Percentiles rank a stretch among this genome's conserved stretches.
phyloP scores from a whole-genome alignment of 805 yeast species.

The Cyberlindnera petersonii region DNA sequence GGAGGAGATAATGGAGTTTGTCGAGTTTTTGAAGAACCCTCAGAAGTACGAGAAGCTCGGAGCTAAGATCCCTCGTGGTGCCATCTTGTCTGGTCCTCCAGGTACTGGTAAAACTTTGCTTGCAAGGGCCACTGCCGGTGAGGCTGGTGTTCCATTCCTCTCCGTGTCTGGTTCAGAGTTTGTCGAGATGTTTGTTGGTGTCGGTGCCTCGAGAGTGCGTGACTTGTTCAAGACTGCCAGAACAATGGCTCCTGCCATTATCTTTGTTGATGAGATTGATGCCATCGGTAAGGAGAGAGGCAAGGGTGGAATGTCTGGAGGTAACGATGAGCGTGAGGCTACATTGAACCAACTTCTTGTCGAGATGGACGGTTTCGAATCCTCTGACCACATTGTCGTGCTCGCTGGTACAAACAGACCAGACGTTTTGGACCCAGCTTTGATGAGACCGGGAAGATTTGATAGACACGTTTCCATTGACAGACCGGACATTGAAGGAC shows the following conservation, averaged over 20 bases:
- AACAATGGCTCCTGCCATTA: conserved; percentile 84
- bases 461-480: conserved; percentile 87
- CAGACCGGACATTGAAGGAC: conserved; percentile 83
- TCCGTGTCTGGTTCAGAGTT: conserved; percentile 93
- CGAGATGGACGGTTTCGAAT: conserved; percentile 92
- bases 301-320: conserved; percentile 70
- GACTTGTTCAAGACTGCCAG: conserved; percentile 88
- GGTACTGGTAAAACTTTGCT: conserved; percentile 94
- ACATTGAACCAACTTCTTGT: conserved; percentile 89
- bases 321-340: conserved; percentile 90
- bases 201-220: conserved; percentile 92
- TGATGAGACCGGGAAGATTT: conserved; percentile 92
- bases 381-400: conserved; percentile 88
- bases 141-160: conserved; percentile 90
- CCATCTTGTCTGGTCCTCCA: conserved; percentile 90
- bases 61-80: conserved; percentile 94
- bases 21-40: conserved; percentile 81
- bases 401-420: conserved; percentile 94
- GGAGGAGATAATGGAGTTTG: conserved; percentile 94
- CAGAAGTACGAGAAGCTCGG: conserved; percentile 81
- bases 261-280: conserved; percentile 92
- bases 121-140: conserved; percentile 96
- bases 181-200: conserved; percentile 97
- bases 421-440: conserved; percentile 84
- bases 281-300: conserved; percentile 88